phyloP scores from a whole-genome alignment of 345 rosid species.

The Turritis glabra region DNA sequence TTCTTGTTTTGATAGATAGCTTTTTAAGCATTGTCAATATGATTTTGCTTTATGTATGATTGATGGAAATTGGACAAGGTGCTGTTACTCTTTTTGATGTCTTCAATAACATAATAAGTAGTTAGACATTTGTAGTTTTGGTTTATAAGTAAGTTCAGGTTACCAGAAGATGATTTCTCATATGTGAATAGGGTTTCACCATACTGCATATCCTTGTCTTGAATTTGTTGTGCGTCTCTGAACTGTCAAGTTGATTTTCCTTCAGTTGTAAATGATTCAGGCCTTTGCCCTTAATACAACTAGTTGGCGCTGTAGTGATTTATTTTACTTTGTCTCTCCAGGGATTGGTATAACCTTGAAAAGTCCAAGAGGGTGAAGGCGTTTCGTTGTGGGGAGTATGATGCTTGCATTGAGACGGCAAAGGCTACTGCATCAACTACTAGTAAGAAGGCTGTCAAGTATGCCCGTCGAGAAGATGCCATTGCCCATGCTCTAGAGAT shows the following conservation, averaged over 20 bases:
- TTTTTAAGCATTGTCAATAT: neutral
- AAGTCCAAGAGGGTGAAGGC: slow-evolving; percentile 97
- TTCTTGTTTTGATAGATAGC: neutral
- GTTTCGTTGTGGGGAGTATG: slow-evolving; percentile 96
- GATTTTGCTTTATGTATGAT: slow-evolving; percentile 3
- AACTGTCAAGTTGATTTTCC: neutral
- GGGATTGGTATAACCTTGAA: slow-evolving; percentile 99
- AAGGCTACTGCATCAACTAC: slow-evolving; percentile 69
- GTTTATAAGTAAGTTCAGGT: neutral
- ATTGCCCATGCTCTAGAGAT: slow-evolving; percentile 93
- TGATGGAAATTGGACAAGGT: neutral
- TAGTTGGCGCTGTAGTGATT: neutral
- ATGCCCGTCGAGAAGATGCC: slow-evolving; percentile 99
- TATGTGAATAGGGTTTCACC: neutral
- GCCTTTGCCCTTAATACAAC: neutral
- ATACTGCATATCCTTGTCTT: neutral
- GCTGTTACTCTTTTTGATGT: neutral
- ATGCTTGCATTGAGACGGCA: slow-evolving; percentile 80
- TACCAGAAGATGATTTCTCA: slow-evolving; percentile 1
- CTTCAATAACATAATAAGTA: neutral
- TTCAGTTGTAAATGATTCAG: neutral
- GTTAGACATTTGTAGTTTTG: neutral
- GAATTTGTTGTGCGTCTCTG: neutral
- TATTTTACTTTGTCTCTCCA: slow-evolving; percentile 33
- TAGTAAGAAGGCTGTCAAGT: slow-evolving; percentile 81